Percentiles rank a stretch among this genome's conserved stretches.
Evolutionary conservation across 2,329 filamentous ascomycete genomes (phyloP).

Genomic region (Rutstroemia sydowiana): DNA sequence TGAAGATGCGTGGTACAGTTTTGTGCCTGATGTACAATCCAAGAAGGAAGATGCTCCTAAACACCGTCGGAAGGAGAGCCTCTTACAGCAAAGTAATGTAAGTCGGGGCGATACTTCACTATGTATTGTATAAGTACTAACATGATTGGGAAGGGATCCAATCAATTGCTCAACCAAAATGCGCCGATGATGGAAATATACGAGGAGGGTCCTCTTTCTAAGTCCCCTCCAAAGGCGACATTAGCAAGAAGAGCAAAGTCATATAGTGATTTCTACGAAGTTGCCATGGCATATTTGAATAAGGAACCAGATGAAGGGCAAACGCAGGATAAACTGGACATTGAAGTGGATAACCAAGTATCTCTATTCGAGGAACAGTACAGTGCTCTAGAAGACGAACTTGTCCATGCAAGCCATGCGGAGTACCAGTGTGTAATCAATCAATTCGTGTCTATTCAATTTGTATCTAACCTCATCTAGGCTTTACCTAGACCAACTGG

Average conservation of each 20-base stretch:
- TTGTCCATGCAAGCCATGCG: slow-evolving; percentile 76
- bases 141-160: slow-evolving; percentile 42
- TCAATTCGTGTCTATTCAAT: background rate
- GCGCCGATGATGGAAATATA: slow-evolving; percentile 50
- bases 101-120: slow-evolving; percentile 30
- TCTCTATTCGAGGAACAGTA: slow-evolving; percentile 52
- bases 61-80: slow-evolving; percentile 61
- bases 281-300: slow-evolving; percentile 46
- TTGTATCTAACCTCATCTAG: slow-evolving; percentile 36
- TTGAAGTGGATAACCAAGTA: slow-evolving; percentile 36
- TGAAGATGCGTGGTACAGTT: slow-evolving; percentile 79
- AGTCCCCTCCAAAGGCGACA: slow-evolving; percentile 59
- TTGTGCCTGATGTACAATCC: slow-evolving; percentile 55
- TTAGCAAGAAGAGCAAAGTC: slow-evolving; percentile 62
- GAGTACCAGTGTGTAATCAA: slow-evolving; percentile 65
- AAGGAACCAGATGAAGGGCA: slow-evolving; percentile 37
- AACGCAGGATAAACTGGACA: slow-evolving; percentile 17
- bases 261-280: slow-evolving; percentile 70
- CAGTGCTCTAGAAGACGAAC: slow-evolving; percentile 50
- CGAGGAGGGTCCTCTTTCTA: slow-evolving; percentile 48
- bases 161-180: slow-evolving; percentile 43
- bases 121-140: slow-evolving; percentile 10
- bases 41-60: slow-evolving; percentile 41
- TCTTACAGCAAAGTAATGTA: slow-evolving; percentile 61
- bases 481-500: slow-evolving; percentile 73